phyloP scores from a whole-genome alignment of 2,329 filamentous ascomycete genomes.

The Fusarium xylarioides region DNA sequence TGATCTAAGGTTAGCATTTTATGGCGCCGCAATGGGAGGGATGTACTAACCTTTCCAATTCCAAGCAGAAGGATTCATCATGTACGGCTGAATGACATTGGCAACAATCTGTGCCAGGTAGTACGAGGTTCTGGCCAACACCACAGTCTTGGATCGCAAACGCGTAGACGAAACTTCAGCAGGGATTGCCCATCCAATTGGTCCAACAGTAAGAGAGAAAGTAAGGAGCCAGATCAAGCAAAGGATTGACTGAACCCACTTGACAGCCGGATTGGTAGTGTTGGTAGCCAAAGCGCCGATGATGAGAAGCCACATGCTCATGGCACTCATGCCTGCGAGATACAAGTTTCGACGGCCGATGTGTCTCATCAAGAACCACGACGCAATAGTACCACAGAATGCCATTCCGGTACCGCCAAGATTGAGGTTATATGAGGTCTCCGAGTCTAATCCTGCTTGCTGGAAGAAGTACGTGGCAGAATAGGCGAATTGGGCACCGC shows the following conservation, averaged over 20 bases:
- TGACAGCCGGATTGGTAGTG: neutral
- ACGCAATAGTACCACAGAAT: neutral
- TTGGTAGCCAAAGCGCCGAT: neutral
- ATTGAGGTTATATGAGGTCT: neutral
- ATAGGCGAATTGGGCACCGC: neutral
- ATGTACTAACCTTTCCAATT: neutral
- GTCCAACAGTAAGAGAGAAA: fast-evolving
- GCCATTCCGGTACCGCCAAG: neutral
- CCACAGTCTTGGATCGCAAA: neutral
- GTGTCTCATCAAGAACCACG: neutral
- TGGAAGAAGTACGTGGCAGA: neutral
- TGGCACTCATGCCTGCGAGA: neutral
- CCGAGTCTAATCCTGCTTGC: neutral
- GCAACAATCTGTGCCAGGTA: neutral
- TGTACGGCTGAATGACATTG: neutral
- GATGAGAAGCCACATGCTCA: neutral
- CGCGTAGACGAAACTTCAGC: neutral
- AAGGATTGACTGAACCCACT: neutral
- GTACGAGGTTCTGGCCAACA: neutral
- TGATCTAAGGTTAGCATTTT: fast-evolving
- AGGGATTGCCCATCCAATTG: neutral
- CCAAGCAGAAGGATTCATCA: neutral
- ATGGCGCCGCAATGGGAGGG: fast-evolving
- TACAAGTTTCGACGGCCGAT: neutral
- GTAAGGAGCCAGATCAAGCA: neutral